phyloP scores from a whole-genome alignment of 139 green algal genomes.

The Dunaliella primolecta region DNA sequence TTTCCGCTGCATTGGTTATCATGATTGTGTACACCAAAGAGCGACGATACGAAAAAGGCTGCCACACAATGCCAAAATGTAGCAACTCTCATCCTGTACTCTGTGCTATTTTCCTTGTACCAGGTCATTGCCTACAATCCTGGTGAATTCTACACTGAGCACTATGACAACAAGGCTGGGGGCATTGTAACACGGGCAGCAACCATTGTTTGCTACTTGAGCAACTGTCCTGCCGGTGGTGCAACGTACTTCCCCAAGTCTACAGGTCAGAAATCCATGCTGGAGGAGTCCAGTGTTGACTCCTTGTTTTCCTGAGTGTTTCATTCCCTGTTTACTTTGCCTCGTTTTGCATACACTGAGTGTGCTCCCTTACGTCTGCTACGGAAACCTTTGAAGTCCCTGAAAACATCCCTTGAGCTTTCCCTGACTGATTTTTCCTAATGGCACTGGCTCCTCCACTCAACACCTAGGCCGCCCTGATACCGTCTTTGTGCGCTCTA shows the following conservation, averaged over 20 bases:
- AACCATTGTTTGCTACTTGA: constrained; percentile 61
- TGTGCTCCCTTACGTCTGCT: background rate
- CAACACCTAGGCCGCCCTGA: too few relatives aligned
- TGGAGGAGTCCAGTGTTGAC: too few relatives aligned
- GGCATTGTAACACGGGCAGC: constrained; percentile 44
- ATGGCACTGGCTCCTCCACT: too few relatives aligned
- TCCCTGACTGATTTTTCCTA: background rate
- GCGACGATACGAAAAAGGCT: too few relatives aligned
- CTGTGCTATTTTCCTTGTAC: too few relatives aligned
- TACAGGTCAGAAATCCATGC: background rate
- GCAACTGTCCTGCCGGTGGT: background rate
- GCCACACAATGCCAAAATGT: too few relatives aligned
- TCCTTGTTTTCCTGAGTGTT: background rate
- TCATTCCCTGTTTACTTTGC: background rate
- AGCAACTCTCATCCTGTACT: too few relatives aligned
- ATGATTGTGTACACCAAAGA: too few relatives aligned
- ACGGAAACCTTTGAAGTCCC: background rate
- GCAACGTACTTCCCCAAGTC: background rate
- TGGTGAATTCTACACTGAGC: constrained; percentile 49
- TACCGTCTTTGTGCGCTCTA: too few relatives aligned
- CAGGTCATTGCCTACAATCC: background rate
- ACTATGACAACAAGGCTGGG: constrained; percentile 72
- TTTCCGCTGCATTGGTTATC: too few relatives aligned
- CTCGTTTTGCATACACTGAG: background rate
- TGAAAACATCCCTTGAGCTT: too few relatives aligned